Conservation (phyloP, 2,329 filamentous ascomycete genomes). For the Exophiala spinifera region DNA sequence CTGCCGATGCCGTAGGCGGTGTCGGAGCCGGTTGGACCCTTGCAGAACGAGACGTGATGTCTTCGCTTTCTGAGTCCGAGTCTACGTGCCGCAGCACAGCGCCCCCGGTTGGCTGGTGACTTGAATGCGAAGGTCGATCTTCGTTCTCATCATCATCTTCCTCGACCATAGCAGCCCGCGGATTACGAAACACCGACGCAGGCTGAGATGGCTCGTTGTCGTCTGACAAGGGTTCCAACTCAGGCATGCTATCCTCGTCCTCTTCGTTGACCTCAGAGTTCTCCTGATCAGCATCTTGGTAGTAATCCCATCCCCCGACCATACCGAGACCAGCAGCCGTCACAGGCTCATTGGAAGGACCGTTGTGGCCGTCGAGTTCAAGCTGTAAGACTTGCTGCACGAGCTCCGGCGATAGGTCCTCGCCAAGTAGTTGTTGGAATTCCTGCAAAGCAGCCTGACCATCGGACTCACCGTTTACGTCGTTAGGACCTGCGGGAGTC, state of each 20-base stretch:
- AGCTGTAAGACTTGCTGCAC: constrained; percentile 24
- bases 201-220: background rate
- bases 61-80: constrained; percentile 22
- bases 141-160: constrained; percentile 23
- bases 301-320: constrained; percentile 27
- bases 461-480: constrained; percentile 13
- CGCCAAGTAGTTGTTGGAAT: constrained; percentile 25
- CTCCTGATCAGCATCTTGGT: constrained; percentile 18
- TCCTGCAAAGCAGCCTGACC: constrained; percentile 24
- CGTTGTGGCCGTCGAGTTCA: constrained; percentile 19
- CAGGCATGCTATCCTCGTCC: constrained; percentile 24
- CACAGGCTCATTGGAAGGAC: constrained; percentile 10
- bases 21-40: background rate
- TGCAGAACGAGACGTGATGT: background rate
- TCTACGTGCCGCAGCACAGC: constrained; percentile 25
- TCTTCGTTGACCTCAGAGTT: constrained; percentile 12
- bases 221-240: constrained; percentile 20
- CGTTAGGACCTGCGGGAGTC: constrained; percentile 13
- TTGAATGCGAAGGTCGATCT: background rate
- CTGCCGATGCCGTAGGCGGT: background rate
- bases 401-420: constrained; percentile 21
- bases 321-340: constrained; percentile 20
- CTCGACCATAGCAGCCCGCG: constrained; percentile 26
- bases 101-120: background rate
- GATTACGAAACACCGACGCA: constrained; percentile 8